Evolutionary conservation across 805 yeast species (phyloP).

Genomic region (Kodamaea kaohsiungensis): DNA sequence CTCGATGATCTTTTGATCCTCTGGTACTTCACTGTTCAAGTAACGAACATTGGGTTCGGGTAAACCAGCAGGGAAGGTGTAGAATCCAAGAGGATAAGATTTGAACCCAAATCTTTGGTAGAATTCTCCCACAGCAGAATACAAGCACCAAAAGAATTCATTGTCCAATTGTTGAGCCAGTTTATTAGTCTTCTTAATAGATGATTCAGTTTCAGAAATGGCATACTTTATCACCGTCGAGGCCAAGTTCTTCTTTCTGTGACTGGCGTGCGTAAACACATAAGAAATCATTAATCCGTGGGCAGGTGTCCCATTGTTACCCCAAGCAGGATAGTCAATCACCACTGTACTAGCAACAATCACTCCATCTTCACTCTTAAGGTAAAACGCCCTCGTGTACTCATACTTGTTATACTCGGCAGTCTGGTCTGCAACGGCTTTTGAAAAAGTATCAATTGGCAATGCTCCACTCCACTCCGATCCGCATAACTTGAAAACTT

Average conservation of each 20-base stretch:
- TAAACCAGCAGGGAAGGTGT: neutral
- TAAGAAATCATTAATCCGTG: conserved; percentile 9
- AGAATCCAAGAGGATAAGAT: conserved; percentile 31
- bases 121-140: conserved; percentile 73
- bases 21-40: neutral
- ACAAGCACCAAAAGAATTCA: conserved; percentile 47
- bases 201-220: conserved; percentile 33
- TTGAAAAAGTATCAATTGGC: conserved; percentile 25
- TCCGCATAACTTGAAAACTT: conserved; percentile 24
- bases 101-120: conserved; percentile 65
- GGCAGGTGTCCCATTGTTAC: neutral
- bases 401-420: conserved; percentile 6
- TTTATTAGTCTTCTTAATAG: conserved; percentile 22
- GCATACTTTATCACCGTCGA: conserved; percentile 23
- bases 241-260: conserved; percentile 33
- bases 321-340: neutral
- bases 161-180: conserved; percentile 14
- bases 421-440: conserved; percentile 15
- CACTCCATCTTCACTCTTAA: neutral
- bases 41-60: neutral
- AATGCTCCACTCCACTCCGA: conserved; percentile 26
- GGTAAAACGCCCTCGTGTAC: conserved; percentile 7
- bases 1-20: neutral
- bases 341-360: conserved; percentile 5
- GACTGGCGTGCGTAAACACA: conserved; percentile 28